phyloP scores from a whole-genome alignment of 768 basidiomycete genomes.

The Wakefieldia striispora region DNA sequence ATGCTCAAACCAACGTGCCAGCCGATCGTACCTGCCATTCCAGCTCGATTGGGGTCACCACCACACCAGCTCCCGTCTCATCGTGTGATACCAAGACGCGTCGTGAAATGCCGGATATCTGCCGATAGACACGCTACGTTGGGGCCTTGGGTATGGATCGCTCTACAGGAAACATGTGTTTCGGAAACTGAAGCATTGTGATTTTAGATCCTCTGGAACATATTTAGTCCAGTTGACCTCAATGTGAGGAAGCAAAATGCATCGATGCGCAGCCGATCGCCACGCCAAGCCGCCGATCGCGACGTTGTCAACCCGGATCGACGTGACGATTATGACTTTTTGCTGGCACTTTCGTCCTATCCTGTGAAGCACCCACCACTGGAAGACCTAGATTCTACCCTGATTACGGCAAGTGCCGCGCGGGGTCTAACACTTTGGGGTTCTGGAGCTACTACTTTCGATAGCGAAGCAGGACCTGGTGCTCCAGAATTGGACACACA shows the following conservation, averaged over 20 bases:
- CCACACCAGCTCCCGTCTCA: conserved; percentile 51
- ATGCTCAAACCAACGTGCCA: conserved; percentile 29
- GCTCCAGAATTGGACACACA: neutral
- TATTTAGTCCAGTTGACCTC: conserved; percentile 37
- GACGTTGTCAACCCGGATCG: conserved; percentile 17
- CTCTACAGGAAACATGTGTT: neutral
- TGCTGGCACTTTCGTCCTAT: conserved; percentile 40
- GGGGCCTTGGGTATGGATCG: conserved; percentile 50
- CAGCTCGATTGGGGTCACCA: conserved; percentile 34
- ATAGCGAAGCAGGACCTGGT: neutral
- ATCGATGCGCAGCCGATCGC: conserved; percentile 34
- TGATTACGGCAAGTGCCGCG: conserved; percentile 46
- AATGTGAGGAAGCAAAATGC: conserved; percentile 43
- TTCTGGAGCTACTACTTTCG: too few species aligned
- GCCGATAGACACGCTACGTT: conserved; percentile 49
- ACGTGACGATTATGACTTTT: conserved; percentile 52
- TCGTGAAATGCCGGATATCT: conserved; percentile 46
- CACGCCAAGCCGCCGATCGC: conserved; percentile 14
- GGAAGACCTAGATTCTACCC: conserved; percentile 46
- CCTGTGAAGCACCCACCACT: conserved; percentile 41
- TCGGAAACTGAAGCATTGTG: neutral
- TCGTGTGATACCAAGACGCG: conserved; percentile 42
- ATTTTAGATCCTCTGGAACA: conserved; percentile 45
- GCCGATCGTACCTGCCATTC: conserved; percentile 33
- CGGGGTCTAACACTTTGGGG: conserved; percentile 53